Evolutionary conservation across 768 basidiomycete species (phyloP).

Genomic region (Amanita muscaria): DNA sequence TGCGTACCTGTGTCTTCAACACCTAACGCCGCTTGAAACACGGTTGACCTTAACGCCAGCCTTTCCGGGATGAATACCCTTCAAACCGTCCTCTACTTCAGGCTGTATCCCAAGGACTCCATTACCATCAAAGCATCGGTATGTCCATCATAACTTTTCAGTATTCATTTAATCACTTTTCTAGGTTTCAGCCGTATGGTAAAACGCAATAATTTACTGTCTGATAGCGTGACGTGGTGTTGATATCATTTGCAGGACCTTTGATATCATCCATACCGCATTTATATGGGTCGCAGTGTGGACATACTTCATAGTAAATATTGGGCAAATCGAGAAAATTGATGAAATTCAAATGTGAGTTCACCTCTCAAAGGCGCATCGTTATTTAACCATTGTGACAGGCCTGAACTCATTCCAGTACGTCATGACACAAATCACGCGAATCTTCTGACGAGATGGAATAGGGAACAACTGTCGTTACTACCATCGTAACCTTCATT

Average conservation of each 20-base stretch:
- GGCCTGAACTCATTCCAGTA: too few species aligned
- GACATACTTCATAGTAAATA: slow-evolving; percentile 18
- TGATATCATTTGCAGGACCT: slow-evolving; percentile 11
- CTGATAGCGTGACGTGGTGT: background rate
- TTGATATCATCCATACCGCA: slow-evolving; percentile 19
- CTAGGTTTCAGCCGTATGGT: slow-evolving; percentile 5
- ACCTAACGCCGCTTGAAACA: background rate
- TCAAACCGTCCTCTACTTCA: slow-evolving; percentile 15
- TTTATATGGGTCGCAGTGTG: slow-evolving; percentile 21
- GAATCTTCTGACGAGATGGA: slow-evolving; percentile 2
- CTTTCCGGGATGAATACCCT: slow-evolving; percentile 27
- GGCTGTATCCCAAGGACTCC: slow-evolving; percentile 10
- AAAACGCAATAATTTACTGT: background rate
- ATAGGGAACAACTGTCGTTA: slow-evolving; percentile 16
- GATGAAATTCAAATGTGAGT: slow-evolving; percentile 14
- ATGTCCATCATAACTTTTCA: background rate
- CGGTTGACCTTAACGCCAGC: slow-evolving; percentile 6
- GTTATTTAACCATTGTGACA: too few species aligned
- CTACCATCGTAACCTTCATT: slow-evolving; percentile 20
- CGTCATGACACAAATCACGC: background rate
- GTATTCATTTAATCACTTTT: background rate
- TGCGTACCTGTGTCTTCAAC: slow-evolving; percentile 7
- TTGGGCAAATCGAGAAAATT: slow-evolving; percentile 13
- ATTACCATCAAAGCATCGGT: slow-evolving; percentile 11
- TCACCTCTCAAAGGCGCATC: too few species aligned